A percentile compares a stretch with the other conserved stretches of the same genome.
These are phyloP conservation scores for Corymbia citriodora DNA, from an alignment of 441 rosid species.

Conservation along the genomic window DNA sequence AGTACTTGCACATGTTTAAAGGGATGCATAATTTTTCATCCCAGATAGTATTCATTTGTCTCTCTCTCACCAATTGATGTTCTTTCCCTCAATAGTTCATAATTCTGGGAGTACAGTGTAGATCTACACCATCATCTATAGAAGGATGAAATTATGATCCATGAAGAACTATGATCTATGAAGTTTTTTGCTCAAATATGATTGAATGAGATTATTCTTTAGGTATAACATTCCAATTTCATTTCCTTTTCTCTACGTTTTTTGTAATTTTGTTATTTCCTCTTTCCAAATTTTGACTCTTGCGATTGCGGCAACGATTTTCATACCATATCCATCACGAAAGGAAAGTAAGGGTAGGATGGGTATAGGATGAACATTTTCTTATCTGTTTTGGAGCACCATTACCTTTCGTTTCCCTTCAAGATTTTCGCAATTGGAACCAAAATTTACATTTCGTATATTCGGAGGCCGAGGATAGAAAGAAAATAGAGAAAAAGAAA, in stretches of 20 bases:
- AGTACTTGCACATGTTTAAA: too few relatives aligned
- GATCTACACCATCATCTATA: too few relatives aligned
- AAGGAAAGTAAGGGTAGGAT: neutral
- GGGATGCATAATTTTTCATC: too few relatives aligned
- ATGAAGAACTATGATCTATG: too few relatives aligned
- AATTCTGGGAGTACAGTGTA: too few relatives aligned
- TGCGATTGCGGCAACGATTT: neutral
- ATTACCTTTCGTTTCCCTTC: neutral
- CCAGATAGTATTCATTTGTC: too few relatives aligned
- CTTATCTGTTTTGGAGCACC: neutral
- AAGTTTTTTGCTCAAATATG: too few relatives aligned
- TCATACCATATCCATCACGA: neutral
- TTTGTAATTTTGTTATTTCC: neutral
- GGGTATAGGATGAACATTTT: neutral
- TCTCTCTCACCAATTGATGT: too few relatives aligned
- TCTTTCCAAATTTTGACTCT: neutral
- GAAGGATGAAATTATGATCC: too few relatives aligned
- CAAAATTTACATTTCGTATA: neutral
- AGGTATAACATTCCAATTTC: neutral
- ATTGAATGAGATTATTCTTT: too few relatives aligned
- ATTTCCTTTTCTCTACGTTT: neutral
- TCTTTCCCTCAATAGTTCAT: too few relatives aligned
- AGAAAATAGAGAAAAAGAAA: neutral
- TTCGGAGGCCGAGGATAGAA: neutral
- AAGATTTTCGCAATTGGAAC: neutral